Evolutionary conservation across 2,329 filamentous ascomycete species (phyloP), one percentile per base, ranked within the genome.

Genomic region (Colletotrichum tamarilloi): DNA sequence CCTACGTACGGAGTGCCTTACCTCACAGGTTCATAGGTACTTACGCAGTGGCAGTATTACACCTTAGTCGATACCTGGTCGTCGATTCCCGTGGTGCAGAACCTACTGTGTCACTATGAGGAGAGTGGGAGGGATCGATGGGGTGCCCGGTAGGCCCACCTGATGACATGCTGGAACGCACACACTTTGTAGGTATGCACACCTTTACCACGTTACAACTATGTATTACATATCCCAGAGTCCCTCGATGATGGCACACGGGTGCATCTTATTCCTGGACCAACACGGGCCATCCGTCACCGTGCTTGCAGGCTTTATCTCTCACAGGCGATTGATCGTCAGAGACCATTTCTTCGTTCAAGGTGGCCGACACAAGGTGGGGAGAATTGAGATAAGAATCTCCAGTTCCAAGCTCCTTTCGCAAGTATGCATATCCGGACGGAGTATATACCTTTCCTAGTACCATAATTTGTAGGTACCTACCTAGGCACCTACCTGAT

Each of bases 271-370:
- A 24, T 26, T 63, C 38, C 26, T 53, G 22, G 49, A 28, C 14
- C 16, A 55, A 55, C 38, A 42, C 38, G 22, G 16, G 22, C 49
- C 62, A 38, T 64, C 49, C 49, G 62, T 64, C 46, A 55, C 62
- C 30, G 53, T 64, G 42, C 49, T 64, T 64, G 42, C 42, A n/a
- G 19, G 19, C 42, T 49, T n/a, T 22, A 49, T 49, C 35, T 64
- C 62, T 64, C 62, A 53, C 62, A n/a, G 62, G 62, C 49, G 49
- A 46, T 38, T 64, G 62, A 64, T 64, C 62, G 62, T 64, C 62
- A 26, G 26, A 30, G 26, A 38, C 22, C 62, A 38, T 38, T 7
- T 38, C 62, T 28, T 49, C 46, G n/a, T 64, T 46, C 9, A 19
- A 55, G 16, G 6, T 55, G 30, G 22, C 46, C 12, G 16, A n/a